Percentiles rank a stretch among this genome's conserved stretches.
Conservation (phyloP, 371 early-diverging fungal species). For the Apophysomyces sp. region DNA sequence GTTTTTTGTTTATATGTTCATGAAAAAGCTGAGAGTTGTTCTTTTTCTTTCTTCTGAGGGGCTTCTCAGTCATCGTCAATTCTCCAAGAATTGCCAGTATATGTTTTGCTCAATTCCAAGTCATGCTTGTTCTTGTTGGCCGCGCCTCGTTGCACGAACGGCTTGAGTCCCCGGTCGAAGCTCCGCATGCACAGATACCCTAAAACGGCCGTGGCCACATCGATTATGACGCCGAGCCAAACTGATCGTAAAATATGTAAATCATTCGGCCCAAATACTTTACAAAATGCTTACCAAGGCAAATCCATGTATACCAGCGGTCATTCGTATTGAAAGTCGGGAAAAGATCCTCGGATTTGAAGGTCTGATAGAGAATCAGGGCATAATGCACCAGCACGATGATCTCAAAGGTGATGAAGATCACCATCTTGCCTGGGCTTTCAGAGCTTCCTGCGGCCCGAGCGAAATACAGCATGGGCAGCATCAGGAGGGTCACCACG, state of each 20-base stretch:
- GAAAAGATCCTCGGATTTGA: slow-evolving; percentile 26
- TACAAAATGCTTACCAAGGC: slow-evolving; percentile 26
- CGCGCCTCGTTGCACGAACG: slow-evolving; percentile 32
- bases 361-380: slow-evolving; percentile 36
- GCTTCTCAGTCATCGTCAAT: slow-evolving; percentile 37
- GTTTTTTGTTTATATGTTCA: too few species aligned
- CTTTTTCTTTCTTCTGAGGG: background rate
- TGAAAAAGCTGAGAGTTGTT: too few species aligned
- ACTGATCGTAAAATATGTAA: slow-evolving; percentile 15
- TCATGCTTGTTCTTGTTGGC: slow-evolving; percentile 25
- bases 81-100: slow-evolving; percentile 29
- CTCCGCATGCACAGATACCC: slow-evolving; percentile 31
- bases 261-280: background rate
- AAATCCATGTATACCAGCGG: slow-evolving; percentile 53
- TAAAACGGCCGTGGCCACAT: slow-evolving; percentile 22
- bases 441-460: slow-evolving; percentile 44
- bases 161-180: slow-evolving; percentile 37
- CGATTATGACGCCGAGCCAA: slow-evolving; percentile 31
- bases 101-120: slow-evolving; percentile 34
- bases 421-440: slow-evolving; percentile 37
- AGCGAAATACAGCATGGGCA: slow-evolving; percentile 48
- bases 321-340: slow-evolving; percentile 40
- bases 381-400: slow-evolving; percentile 39
- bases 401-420: slow-evolving; percentile 37
- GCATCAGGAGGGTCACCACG: slow-evolving; percentile 35